phyloP scores from a whole-genome alignment of 495 filamentous ascomycete genomes.

The Hypoxylon perforatum region DNA sequence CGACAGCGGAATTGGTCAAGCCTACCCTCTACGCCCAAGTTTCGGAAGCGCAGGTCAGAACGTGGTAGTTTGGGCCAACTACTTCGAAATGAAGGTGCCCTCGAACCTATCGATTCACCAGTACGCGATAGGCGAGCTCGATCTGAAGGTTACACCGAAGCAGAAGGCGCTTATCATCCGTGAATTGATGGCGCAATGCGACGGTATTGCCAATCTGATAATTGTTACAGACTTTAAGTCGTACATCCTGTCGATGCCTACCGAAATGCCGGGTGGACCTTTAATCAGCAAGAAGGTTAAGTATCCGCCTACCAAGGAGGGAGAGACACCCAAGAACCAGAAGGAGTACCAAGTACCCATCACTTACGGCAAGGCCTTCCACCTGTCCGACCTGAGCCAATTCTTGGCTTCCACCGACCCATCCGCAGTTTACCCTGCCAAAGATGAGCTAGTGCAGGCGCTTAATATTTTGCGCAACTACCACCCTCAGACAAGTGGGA shows the following conservation, averaged over 20 bases:
- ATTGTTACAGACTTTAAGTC: too few species aligned
- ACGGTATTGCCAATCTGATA: too few species aligned
- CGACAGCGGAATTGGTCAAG: not conserved
- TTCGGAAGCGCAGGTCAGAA: conserved; percentile 59
- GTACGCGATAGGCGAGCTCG: conserved; percentile 51
- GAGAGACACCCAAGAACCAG: conserved; percentile 4
- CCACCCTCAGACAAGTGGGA: conserved; percentile 34
- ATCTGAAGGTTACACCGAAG: not conserved
- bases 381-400: conserved; percentile 56
- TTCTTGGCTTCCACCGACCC: conserved; percentile 60
- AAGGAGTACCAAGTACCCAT: conserved; percentile 54
- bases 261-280: too few species aligned
- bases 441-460: conserved; percentile 48
- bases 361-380: conserved; percentile 52
- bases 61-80: conserved; percentile 64
- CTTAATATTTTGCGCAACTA: conserved; percentile 52
- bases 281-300: too few species aligned
- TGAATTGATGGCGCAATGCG: too few species aligned
- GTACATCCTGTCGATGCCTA: too few species aligned
- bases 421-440: conserved; percentile 47
- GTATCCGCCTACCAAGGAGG: too few species aligned
- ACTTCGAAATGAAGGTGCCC: conserved; percentile 55
- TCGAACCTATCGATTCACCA: conserved; percentile 49
- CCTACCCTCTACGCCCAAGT: conserved; percentile 56
- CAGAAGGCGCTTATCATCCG: not conserved